Base-by-base conservation (phyloP, 2,329 filamentous ascomycete genomes). In the Colletotrichum cereale region DNA sequence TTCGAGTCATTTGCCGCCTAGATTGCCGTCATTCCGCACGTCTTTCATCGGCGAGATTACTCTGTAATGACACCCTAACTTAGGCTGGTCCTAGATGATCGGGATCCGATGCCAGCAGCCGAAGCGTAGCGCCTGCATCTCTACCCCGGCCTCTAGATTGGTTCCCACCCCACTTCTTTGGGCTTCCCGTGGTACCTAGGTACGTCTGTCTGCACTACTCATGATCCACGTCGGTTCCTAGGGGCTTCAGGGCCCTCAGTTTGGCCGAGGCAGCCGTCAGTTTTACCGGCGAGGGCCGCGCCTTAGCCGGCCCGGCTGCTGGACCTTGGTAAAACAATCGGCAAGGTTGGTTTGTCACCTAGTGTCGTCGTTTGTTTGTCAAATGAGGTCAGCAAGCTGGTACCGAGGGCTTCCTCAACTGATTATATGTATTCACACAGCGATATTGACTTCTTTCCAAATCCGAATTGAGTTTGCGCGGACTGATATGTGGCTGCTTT, bases 51-150 rank as follows among this genome's bases (percentile, higher is more conserved):
- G 40, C 47, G 5, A 52, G 42, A 18, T 48, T 63, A 60, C 31
- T n/a, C n/a, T n/a, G n/a, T n/a, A n/a, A n/a, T 50, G 55, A 38
- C 44, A 26, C 36, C 26, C 44, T 71, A 55, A 71, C 44, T 47
- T 24, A 31, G 5, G 12, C 24, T 31, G 24, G 18, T n/a, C 52
- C 53, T 31, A 36, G 40, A 53, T 47, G 11, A n/a, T 12, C n/a
- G 44, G 34, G 36, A 68, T 60, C 58, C 68, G 68, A 58, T 71
- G 31, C 38, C 58, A 71, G 68, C 50, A 68, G 65, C 68, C 68
- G 68, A 71, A 63, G 65, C 14, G 65, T 55, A 58, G 57, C 44
- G 65, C 38, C 65, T 38, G 53, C 58, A 61, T 21, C 26, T 38
- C 21, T 55, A 48, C 65, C 68, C 50, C 62, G 3, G 29, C 40